A percentile compares a stretch with the other conserved stretches of the same genome.
Evolutionary conservation across 257 asterid species (phyloP).

Genomic region (Dorcoceras hygrometricum): DNA sequence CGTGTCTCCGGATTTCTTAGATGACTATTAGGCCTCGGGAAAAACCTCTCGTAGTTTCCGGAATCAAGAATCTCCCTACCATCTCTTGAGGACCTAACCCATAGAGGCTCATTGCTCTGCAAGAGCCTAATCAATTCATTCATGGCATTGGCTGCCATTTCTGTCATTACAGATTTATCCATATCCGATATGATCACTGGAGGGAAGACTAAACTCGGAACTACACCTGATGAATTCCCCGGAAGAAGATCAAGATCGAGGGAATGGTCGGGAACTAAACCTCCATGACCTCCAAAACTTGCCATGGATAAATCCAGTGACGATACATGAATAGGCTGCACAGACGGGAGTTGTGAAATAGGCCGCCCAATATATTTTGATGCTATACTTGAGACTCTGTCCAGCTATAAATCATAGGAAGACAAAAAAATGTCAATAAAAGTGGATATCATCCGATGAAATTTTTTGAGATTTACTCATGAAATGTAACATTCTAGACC

Average conservation of each 20-base stretch:
- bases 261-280: conserved; percentile 47
- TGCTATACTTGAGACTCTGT: conserved; percentile 51
- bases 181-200: conserved; percentile 54
- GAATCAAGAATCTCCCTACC: conserved; percentile 64
- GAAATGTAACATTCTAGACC: conserved; percentile 24
- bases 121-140: conserved; percentile 72
- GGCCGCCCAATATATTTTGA: conserved; percentile 62
- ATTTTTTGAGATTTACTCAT: background rate
- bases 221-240: conserved; percentile 44
- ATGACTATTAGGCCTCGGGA: conserved; percentile 56
- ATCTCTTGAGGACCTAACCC: conserved; percentile 61
- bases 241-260: conserved; percentile 89
- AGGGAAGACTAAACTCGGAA: conserved; percentile 36
- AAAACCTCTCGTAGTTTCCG: conserved; percentile 59
- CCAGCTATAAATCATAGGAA: conserved; percentile 35
- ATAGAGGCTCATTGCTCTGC: conserved; percentile 70
- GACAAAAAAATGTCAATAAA: background rate
- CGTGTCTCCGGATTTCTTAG: conserved; percentile 57
- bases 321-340: conserved; percentile 77
- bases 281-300: conserved; percentile 54
- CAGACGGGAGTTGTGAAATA: conserved; percentile 75
- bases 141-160: conserved; percentile 71
- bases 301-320: conserved; percentile 82
- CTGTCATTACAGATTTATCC: conserved; percentile 87
- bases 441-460: background rate